Conservation (phyloP, 495 filamentous ascomycete genomes). For the Gamarada debralockiae region DNA sequence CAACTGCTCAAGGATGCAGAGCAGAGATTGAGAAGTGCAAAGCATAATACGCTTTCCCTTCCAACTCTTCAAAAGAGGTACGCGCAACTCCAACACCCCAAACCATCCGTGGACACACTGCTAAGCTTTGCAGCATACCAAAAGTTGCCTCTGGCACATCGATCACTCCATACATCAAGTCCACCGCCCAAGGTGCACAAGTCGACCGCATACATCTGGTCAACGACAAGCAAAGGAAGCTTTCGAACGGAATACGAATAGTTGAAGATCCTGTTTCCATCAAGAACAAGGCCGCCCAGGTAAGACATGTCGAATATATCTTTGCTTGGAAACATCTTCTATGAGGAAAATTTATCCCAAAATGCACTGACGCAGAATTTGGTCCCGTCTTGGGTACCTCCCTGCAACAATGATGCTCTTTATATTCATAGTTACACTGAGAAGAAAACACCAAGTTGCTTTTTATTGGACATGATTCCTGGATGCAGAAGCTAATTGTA, state of each 20-base stretch:
- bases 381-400: conserved; percentile 73
- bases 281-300: conserved; percentile 39
- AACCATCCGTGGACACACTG: not conserved
- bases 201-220: conserved; percentile 45
- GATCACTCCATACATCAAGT: conserved; percentile 43
- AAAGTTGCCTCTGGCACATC: conserved; percentile 10
- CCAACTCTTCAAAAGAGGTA: conserved; percentile 13
- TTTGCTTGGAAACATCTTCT: conserved; percentile 20
- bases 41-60: not conserved
- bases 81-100: not conserved
- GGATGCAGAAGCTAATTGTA: conserved; percentile 18
- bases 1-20: conserved; percentile 64
- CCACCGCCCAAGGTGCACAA: conserved; percentile 38
- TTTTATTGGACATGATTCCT: conserved; percentile 3
- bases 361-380: conserved; percentile 57
- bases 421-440: conserved; percentile 99
- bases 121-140: conserved; percentile 16
- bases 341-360: conserved; percentile 70
- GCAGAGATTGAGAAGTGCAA: conserved; percentile 39
- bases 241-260: conserved; percentile 38
- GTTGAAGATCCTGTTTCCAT: conserved; percentile 39
- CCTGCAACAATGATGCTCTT: conserved; percentile 58
- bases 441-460: conserved; percentile 11
- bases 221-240: conserved; percentile 34
- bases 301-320: conserved; percentile 32